Percentiles rank a stretch among this genome's conserved stretches.
Evolutionary conservation across 2,329 filamentous ascomycete genomes (phyloP).

Genomic region (Hymenoscyphus infarciens): DNA sequence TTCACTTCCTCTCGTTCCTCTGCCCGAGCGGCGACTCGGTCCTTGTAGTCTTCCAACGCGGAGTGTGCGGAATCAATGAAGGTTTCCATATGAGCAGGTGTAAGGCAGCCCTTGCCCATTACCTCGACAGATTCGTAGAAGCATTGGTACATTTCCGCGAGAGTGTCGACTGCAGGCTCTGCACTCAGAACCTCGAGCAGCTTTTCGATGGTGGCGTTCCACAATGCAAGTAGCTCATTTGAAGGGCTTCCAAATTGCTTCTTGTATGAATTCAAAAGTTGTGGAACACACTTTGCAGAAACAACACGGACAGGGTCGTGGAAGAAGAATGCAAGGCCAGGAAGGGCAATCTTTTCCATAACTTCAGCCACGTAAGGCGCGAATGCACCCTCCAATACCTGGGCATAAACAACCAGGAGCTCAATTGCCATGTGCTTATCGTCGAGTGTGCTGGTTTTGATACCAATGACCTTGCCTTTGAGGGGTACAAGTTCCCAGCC

Average conservation of each 20-base stretch:
- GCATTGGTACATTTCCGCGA: slow-evolving; percentile 99
- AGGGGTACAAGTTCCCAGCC: slow-evolving; percentile 97
- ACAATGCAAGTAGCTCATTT: slow-evolving; percentile 74
- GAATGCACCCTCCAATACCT: slow-evolving; percentile 89
- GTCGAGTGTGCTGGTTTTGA: slow-evolving; percentile 93
- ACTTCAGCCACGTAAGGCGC: slow-evolving; percentile 88
- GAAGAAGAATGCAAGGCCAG: slow-evolving; percentile 96
- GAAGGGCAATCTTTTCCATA: slow-evolving; percentile 94
- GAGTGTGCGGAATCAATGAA: slow-evolving; percentile 86
- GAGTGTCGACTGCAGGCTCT: slow-evolving; percentile 91
- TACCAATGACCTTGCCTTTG: slow-evolving; percentile 97
- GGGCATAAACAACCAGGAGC: slow-evolving; percentile 92
- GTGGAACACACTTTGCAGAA: slow-evolving; percentile 89
- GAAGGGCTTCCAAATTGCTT: slow-evolving; percentile 82
- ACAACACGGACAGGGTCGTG: slow-evolving; percentile 95
- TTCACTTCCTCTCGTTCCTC: slow-evolving; percentile 73
- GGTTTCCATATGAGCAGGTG: slow-evolving; percentile 70
- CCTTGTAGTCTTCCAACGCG: slow-evolving; percentile 88
- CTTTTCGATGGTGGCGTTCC: slow-evolving; percentile 83
- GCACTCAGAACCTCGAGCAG: slow-evolving; percentile 89
- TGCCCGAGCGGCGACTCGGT: slow-evolving; percentile 75
- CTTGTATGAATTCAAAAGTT: slow-evolving; percentile 90
- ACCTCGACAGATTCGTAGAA: slow-evolving; percentile 99
- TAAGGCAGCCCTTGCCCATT: slow-evolving; percentile 80
- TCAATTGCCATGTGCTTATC: slow-evolving; percentile 99